phyloP scores from a whole-genome alignment of 495 filamentous ascomycete genomes.

The Aspergillus olivimuriae region DNA sequence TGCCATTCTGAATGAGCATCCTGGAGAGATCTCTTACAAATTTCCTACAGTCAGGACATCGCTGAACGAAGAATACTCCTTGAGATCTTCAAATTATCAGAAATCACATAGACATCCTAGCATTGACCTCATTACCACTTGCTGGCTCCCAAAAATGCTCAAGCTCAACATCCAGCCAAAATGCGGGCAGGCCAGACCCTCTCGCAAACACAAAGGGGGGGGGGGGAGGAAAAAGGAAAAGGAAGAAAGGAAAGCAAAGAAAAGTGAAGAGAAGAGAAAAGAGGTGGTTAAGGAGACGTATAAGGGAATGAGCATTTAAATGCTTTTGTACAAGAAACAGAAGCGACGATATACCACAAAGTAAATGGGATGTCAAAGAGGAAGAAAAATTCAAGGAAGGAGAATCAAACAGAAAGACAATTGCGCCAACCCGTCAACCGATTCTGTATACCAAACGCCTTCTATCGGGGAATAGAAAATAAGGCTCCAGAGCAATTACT shows the following conservation, averaged over 20 bases:
- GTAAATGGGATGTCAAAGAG: conserved; percentile 11
- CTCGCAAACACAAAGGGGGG: conserved; percentile 2
- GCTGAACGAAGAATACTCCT: conserved; percentile 21
- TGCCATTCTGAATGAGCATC: no score
- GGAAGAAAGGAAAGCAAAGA: conserved; percentile 13
- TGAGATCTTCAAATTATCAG: conserved; percentile 22
- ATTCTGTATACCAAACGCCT: conserved; percentile 39
- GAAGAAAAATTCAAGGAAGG: conserved; percentile 4
- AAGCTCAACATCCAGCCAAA: neutral
- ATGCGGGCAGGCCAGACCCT: neutral
- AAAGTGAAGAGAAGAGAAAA: no score
- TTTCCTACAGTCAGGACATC: neutral
- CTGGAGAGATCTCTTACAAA: no score
- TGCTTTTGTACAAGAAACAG: conserved; percentile 36
- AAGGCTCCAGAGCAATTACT: conserved; percentile 22
- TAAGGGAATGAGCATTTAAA: conserved; percentile 17
- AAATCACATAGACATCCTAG: conserved; percentile 20
- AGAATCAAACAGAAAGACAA: conserved; percentile 8
- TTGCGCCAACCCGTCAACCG: conserved; percentile 30
- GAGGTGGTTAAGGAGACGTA: no score
- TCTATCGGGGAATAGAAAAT: conserved; percentile 43
- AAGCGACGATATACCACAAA: conserved; percentile 18
- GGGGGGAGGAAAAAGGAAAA: conserved; percentile 6
- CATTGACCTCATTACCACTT: conserved; percentile 13
- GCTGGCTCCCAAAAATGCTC: conserved; percentile 6